Base-by-base conservation (phyloP, 129 eudicot genomes). In the Arctium lappa region DNA sequence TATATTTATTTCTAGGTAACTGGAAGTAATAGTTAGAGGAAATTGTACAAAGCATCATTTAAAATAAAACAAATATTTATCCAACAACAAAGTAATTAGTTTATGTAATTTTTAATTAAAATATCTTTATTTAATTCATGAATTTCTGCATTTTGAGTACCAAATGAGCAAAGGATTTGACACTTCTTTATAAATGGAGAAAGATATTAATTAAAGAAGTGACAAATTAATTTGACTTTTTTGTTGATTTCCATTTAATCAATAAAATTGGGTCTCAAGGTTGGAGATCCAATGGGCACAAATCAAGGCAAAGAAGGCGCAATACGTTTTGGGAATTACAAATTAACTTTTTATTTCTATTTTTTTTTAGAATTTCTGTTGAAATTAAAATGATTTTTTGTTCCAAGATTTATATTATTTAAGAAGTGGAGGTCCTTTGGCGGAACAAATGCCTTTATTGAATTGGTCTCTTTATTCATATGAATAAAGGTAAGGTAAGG, bases 241-340 rank as follows among this genome's bases (percentile, higher is more conserved):
- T 72, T 56, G 78, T 50, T 83, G 48, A 77, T 50, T 77, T 83
- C 65, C 16, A 77, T 69, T 63, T 36, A 46, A 4, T 74, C 63
- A 22, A 63, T 63, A 62, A 62, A 62, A 8, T 16, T 62, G 15
- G 18, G 73, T 81, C 62, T 81, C 8, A 38, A 56, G 79, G 53
- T 65, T 30, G 69, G 29, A 53, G 86, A 78, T 83, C 82, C 82
- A 32, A 83, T 78, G 32, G 76, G 85, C 85, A 66, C 3, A 56
- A 11, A 72, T 73, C 10, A 56, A 63, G 80, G 85, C 85, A 66
- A 22, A 83, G 86, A 83, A 83, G 75, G 50, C 72, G 82, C 79
- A 69, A 50, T 78, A 83, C 86, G 83, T 60, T 72, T 65, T 72
- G 74, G 37, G 79, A 70, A 62, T 39, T 73, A 32, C 50, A 78